Percentiles rank a stretch among this genome's conserved stretches.
phyloP scores from a whole-genome alignment of 129 eudicot species.

The Flaveria brownii region DNA sequence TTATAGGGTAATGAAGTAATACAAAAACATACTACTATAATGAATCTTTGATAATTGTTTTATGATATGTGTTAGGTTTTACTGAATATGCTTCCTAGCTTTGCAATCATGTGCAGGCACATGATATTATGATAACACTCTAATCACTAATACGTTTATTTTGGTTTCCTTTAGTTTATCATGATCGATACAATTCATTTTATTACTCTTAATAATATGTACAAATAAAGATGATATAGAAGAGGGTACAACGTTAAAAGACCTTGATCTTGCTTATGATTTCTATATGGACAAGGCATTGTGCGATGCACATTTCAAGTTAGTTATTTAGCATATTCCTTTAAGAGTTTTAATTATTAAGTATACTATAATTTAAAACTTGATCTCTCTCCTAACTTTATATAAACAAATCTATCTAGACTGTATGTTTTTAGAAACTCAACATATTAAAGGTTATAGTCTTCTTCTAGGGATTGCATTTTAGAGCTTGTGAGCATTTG shows the following conservation, averaged over 20 bases:
- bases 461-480: constrained; percentile 91
- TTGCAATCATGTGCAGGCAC: constrained; percentile 65
- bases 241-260: constrained; percentile 80
- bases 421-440: constrained; percentile 74
- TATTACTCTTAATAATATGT: neutral
- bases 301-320: constrained; percentile 82
- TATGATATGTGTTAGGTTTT: constrained; percentile 53
- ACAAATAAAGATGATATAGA: constrained; percentile 61
- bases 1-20: no score
- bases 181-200: no score
- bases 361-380: neutral
- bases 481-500: constrained; percentile 92
- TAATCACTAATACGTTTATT: constrained; percentile 58
- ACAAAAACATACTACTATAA: no score
- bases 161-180: constrained; percentile 3
- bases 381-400: constrained; percentile 15
- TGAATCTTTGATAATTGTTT: neutral
- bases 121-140: constrained; percentile 61
- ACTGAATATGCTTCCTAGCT: constrained; percentile 89
- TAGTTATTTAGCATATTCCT: constrained; percentile 12
- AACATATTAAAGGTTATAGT: constrained; percentile 80
- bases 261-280: constrained; percentile 80
- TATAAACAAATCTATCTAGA: constrained; percentile 77
- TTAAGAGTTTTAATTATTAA: no score
- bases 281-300: constrained; percentile 82